phyloP scores from a whole-genome alignment of 306 rosid genomes.

The Glycine tomentella region DNA sequence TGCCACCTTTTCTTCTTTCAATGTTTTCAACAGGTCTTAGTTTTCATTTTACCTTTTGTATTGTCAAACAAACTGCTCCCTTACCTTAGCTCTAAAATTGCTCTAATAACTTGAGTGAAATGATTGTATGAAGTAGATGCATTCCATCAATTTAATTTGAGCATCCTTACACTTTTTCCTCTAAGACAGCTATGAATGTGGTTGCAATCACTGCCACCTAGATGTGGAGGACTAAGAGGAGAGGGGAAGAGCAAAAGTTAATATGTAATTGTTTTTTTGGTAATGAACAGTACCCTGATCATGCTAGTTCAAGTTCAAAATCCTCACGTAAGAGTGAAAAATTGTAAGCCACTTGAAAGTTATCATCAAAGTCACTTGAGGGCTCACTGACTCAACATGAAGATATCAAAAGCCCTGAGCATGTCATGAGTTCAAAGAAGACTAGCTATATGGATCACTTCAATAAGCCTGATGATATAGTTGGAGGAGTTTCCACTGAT shows the following conservation, averaged over 20 bases:
- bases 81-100: not conserved
- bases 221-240: not conserved
- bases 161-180: conserved; percentile 7
- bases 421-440: conserved; percentile 42
- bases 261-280: conserved; percentile 28
- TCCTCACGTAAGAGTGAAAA: conserved; percentile 52
- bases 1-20: conserved; percentile 39
- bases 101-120: not conserved
- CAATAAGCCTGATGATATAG: conserved; percentile 49
- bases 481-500: conserved; percentile 48
- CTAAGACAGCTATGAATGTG: not conserved
- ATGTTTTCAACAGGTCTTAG: conserved; percentile 31
- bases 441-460: conserved; percentile 43
- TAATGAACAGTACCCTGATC: conserved; percentile 66
- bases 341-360: conserved; percentile 42
- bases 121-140: not conserved
- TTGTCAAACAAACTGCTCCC: conserved; percentile 15
- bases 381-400: conserved; percentile 47
- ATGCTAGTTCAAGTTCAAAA: too few species aligned
- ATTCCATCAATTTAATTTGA: not conserved
- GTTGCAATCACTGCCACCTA: not conserved
- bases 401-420: conserved; percentile 49
- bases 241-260: conserved; percentile 9
- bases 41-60: conserved; percentile 26
- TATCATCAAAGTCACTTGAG: conserved; percentile 53